A percentile compares a stretch with the other conserved stretches of the same genome.
Evolutionary conservation across 2,329 filamentous ascomycete genomes (phyloP).

Genomic region (Aspergillus vadensis): DNA sequence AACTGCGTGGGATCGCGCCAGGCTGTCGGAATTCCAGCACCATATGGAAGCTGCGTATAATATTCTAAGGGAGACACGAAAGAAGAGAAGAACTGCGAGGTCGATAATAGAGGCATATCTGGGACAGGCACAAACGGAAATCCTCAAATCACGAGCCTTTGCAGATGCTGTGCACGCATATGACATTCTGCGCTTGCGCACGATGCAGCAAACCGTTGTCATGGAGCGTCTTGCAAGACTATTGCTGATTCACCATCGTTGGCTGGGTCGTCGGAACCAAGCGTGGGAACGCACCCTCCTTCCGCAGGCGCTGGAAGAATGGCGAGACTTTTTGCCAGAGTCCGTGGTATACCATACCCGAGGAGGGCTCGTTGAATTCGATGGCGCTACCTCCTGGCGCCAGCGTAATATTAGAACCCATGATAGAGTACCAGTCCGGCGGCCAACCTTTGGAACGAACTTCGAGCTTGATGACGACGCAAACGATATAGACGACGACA

Average conservation of each 20-base stretch:
- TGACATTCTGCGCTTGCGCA: conserved; percentile 34
- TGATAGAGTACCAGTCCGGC: conserved; percentile 24
- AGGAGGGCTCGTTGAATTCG: conserved; percentile 45
- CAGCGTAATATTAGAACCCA: conserved; percentile 20
- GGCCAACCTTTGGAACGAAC: conserved; percentile 17
- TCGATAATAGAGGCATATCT: conserved; percentile 29
- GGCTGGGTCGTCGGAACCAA: conserved; percentile 19
- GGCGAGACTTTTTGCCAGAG: conserved; percentile 50
- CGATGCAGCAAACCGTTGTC: conserved; percentile 30
- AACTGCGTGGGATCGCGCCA: conserved; percentile 23
- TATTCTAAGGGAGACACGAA: conserved; percentile 31
- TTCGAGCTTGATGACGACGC: conserved; percentile 17
- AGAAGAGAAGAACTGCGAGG: conserved; percentile 30
- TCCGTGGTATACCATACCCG: conserved; percentile 39
- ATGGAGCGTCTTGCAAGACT: conserved; percentile 28
- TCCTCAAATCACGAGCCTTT: conserved; percentile 28
- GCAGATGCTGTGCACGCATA: conserved; percentile 36
- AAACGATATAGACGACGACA: conserved; percentile 30
- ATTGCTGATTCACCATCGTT: conserved; percentile 25
- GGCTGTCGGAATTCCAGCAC: conserved; percentile 26
- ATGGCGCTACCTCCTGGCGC: conserved; percentile 26
- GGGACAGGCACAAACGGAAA: conserved; percentile 4
- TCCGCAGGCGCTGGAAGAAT: conserved; percentile 52
- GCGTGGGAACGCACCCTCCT: conserved; percentile 40
- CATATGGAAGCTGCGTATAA: conserved; percentile 35